Evolutionary conservation across 2,329 filamentous ascomycete genomes (phyloP).

Genomic region (Exophiala sp.): DNA sequence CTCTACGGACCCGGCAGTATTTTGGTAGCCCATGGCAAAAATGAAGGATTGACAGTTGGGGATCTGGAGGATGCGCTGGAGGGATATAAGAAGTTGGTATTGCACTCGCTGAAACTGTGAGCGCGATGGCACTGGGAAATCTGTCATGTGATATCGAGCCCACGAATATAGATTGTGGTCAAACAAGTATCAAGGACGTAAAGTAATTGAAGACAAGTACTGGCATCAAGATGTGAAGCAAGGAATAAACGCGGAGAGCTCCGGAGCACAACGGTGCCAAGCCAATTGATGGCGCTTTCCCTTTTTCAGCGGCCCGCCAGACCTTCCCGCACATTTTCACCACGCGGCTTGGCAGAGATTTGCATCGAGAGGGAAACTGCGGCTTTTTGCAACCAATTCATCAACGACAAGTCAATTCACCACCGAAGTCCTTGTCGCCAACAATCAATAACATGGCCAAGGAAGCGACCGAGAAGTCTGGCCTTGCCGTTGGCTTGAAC

Average conservation of each 20-base stretch:
- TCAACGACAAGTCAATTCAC: slow-evolving; percentile 1
- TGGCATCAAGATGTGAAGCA: not conserved
- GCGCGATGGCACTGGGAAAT: not conserved
- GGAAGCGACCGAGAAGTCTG: slow-evolving; percentile 42
- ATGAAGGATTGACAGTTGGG: slow-evolving; percentile 72
- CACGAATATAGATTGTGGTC: too few relatives aligned
- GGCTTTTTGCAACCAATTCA: slow-evolving; percentile 4
- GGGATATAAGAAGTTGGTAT: slow-evolving; percentile 70
- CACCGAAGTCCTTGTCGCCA: slow-evolving; percentile 7
- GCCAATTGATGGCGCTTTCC: slow-evolving; percentile 6
- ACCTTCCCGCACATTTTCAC: slow-evolving; percentile 10
- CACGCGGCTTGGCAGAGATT: slow-evolving; percentile 5
- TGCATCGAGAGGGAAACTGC: not conserved
- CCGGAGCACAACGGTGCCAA: slow-evolving; percentile 3
- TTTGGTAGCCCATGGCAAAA: slow-evolving; percentile 78
- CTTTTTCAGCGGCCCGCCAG: slow-evolving; percentile 12
- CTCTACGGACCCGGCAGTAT: slow-evolving; percentile 68
- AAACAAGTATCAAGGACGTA: too few relatives aligned
- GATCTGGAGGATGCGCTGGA: slow-evolving; percentile 75
- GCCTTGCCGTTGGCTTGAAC: slow-evolving; percentile 61
- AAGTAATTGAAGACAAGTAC: not conserved
- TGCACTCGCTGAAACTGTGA: slow-evolving; percentile 22
- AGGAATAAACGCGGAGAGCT: not conserved
- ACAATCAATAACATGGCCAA: slow-evolving; percentile 44
- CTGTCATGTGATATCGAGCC: not conserved